Evolutionary conservation across 2,329 filamentous ascomycete genomes (phyloP).

Genomic region (Paracamarosporium sp.): DNA sequence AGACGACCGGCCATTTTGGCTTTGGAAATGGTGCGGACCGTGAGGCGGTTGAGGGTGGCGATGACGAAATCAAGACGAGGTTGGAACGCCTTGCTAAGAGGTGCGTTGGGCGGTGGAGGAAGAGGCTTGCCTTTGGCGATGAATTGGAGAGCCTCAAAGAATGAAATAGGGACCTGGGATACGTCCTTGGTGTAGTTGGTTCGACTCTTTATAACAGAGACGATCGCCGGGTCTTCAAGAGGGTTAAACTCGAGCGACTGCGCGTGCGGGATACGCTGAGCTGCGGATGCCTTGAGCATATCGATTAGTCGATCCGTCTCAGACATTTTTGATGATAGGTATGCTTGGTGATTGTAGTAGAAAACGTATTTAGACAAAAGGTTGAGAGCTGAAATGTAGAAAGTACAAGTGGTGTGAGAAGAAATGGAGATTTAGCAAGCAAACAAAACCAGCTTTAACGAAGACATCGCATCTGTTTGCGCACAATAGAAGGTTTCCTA

Average conservation of each 20-base stretch:
- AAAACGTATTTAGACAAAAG: too few species aligned
- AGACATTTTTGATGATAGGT: conserved; percentile 22
- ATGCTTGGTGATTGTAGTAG: too few species aligned
- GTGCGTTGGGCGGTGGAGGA: conserved; percentile 14
- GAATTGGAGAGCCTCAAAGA: conserved; percentile 26
- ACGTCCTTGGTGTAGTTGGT: conserved; percentile 3
- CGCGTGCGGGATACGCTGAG: conserved; percentile 25
- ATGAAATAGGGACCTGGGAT: conserved; percentile 14
- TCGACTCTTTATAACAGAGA: neutral
- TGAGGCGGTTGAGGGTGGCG: conserved; percentile 22
- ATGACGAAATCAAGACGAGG: conserved; percentile 22
- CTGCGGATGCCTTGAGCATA: conserved; percentile 32
- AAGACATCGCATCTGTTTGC: neutral
- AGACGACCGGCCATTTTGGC: conserved; percentile 41
- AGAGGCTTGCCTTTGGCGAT: conserved; percentile 17
- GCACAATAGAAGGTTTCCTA: conserved; percentile 12
- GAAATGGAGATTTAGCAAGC: neutral
- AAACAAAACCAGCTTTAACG: neutral
- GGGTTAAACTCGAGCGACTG: conserved; percentile 19
- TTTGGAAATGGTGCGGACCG: conserved; percentile 9
- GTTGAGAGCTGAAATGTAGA: neutral
- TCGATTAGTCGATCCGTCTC: conserved; percentile 28
- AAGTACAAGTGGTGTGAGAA: conserved; percentile 1
- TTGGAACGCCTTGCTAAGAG: conserved; percentile 21
- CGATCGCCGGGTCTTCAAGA: conserved; percentile 3